Evolutionary conservation across 106 monocot genomes (phyloP).

Genomic region (Dendrobium nobile): DNA sequence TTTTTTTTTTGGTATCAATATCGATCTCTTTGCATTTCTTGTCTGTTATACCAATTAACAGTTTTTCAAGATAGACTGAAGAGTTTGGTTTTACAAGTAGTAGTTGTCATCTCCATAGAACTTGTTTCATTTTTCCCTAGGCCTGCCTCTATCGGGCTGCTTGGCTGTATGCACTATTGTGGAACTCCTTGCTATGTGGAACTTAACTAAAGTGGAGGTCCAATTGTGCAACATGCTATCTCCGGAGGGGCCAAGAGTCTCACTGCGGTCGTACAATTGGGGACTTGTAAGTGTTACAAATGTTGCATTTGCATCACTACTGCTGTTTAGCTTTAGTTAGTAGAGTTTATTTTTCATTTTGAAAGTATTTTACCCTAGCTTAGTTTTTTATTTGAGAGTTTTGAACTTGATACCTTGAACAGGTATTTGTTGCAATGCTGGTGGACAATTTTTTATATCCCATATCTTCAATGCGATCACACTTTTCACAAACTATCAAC

Average conservation of each 20-base stretch:
- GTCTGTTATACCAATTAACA: too few species aligned
- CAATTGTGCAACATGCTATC: constrained; percentile 90
- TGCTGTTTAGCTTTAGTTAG: too few species aligned
- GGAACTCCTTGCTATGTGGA: constrained; percentile 98
- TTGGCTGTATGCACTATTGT: constrained; percentile 64
- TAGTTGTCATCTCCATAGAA: too few species aligned
- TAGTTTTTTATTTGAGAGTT: background rate
- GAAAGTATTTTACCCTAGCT: background rate
- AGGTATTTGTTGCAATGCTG: constrained; percentile 88
- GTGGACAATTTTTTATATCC: constrained; percentile 97
- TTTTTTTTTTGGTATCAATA: too few species aligned
- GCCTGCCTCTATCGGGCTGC: constrained; percentile 43
- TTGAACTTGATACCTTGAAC: constrained; percentile 9
- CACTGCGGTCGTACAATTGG: constrained; percentile 88
- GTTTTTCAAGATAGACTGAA: too few species aligned
- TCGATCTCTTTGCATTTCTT: too few species aligned
- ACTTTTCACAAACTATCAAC: constrained; percentile 83
- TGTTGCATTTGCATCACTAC: too few species aligned
- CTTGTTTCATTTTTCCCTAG: constrained; percentile 18
- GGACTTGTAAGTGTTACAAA: constrained; percentile 61
- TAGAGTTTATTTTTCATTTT: too few species aligned
- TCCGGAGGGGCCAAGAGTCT: constrained; percentile 70
- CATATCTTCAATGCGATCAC: constrained; percentile 73
- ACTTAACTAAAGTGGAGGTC: constrained; percentile 90
- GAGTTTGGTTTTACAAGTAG: too few species aligned